Conservation (phyloP, 2,329 filamentous ascomycete species). For the Arachnomyces sp. region DNA sequence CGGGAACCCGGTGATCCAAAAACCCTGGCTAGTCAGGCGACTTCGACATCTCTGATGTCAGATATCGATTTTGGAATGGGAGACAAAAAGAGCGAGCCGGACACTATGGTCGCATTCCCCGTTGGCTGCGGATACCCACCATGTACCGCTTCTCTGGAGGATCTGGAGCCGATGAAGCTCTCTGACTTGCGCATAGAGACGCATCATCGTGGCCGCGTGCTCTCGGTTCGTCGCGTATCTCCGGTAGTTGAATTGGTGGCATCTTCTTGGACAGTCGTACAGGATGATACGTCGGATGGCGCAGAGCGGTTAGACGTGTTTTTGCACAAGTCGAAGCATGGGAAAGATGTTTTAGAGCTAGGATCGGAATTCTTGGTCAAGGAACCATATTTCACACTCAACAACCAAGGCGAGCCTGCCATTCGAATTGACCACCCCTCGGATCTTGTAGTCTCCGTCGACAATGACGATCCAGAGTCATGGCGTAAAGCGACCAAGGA, state of each 20-base stretch:
- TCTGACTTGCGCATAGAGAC: constrained; percentile 13
- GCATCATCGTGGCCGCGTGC: constrained; percentile 13
- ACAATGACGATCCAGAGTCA: constrained; percentile 1
- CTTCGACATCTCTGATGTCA: constrained; percentile 23
- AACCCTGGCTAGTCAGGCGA: constrained; percentile 19
- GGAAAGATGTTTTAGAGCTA: constrained; percentile 26
- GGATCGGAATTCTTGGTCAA: constrained; percentile 17
- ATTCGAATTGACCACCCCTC: constrained; percentile 22
- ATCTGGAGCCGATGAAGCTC: constrained; percentile 8
- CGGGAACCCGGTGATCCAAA: constrained; percentile 15
- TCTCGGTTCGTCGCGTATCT: constrained; percentile 14
- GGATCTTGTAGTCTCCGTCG: constrained; percentile 12
- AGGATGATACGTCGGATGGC: constrained; percentile 19
- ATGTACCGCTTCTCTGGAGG: constrained; percentile 4
- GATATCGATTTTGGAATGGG: constrained; percentile 21
- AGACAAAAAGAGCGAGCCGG: constrained; percentile 4
- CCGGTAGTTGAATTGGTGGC: constrained; percentile 13
- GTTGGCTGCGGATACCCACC: neutral
- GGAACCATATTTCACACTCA: constrained; percentile 23
- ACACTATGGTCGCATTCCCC: too few species aligned
- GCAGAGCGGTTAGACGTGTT: constrained; percentile 17
- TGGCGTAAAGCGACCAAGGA: neutral
- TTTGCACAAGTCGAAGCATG: constrained; percentile 24
- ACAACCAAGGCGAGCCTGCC: constrained; percentile 18
- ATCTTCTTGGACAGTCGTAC: constrained; percentile 22